These are phyloP conservation scores for Saccharum hybrid DNA, from an alignment of 202 grass and related monocot species.

Conservation along the genomic window DNA sequence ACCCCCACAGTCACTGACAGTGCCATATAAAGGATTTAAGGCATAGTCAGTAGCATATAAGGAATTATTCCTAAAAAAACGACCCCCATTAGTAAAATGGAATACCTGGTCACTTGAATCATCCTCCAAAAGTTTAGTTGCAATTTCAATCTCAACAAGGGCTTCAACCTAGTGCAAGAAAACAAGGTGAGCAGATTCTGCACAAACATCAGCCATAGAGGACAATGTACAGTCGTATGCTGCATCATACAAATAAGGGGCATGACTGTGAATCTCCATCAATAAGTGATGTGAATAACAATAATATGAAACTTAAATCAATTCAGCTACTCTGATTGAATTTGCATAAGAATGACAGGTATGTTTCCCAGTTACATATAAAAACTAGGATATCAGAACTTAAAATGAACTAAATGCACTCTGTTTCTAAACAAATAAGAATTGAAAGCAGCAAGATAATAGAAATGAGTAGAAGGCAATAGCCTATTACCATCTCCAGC, in stretches of 20 bases:
- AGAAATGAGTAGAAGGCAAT: slow-evolving; percentile 14
- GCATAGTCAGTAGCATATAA: not conserved
- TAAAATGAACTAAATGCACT: not conserved
- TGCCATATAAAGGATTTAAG: not conserved
- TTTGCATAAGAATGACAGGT: slow-evolving; percentile 17
- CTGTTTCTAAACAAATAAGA: not conserved
- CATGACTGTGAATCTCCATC: slow-evolving; percentile 7
- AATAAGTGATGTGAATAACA: not conserved
- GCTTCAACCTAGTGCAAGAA: slow-evolving; percentile 71
- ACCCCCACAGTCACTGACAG: not conserved
- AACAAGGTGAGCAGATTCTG: slow-evolving; percentile 36
- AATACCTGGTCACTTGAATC: slow-evolving; percentile 68
- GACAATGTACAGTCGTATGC: not conserved
- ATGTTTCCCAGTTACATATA: slow-evolving; percentile 14
- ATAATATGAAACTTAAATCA: slow-evolving; percentile 22
- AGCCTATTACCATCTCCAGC: slow-evolving; percentile 86
- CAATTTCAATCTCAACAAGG: slow-evolving; percentile 95
- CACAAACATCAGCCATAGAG: not conserved
- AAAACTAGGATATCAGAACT: slow-evolving; percentile 1
- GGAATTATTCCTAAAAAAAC: not conserved
- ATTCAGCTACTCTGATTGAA: slow-evolving; percentile 6
- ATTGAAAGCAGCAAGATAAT: slow-evolving; percentile 17
- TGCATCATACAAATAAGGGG: not conserved
- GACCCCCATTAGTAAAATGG: slow-evolving; percentile 11
- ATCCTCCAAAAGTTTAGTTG: slow-evolving; percentile 85